Base-by-base conservation (phyloP, 2,329 filamentous ascomycete species). In the Colletotrichum sublineola region DNA sequence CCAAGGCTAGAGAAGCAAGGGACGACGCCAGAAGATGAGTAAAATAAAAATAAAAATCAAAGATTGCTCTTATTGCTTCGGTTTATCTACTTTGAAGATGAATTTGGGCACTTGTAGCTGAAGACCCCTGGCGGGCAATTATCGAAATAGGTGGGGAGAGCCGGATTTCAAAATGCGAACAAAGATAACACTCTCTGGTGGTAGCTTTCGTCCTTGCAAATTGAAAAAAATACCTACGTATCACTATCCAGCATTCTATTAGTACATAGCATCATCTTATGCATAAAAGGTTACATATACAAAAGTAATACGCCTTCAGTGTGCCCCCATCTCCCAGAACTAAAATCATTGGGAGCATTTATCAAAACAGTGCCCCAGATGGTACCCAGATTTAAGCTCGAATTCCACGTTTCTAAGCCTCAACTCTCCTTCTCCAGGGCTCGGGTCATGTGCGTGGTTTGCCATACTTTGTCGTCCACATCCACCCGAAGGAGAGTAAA, bases 371-470 rank as follows among this genome's bases (percentile, higher is more conserved):
- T 29, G 24, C 12, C 24, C 24, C 18, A 5, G 24, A 20, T 4
- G 15, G 6, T 15, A 53, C 15, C 29, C 50, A 8, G 6, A 3
- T 8, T 7, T 7, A 6, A 38, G 6, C 8, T 20, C 53, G 8
- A 11, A 8, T 11, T 4, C 6, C 33, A 7, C 20, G 4, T 14
- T 20, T 24, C 6, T 5, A n/a, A 24, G 36, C 9, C 12, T 5
- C 20, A 15, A 15, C 20, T 40, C 53, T 40, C 38, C 15, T 15
- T n/a, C 20, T 36, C 29, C 11, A 63, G 6, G 7, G 33, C 12
- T 6, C 44, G 44, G 12, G 38, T 70, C 78, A 79, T 79, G 33
- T 79, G 78, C 18, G 75, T 79, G 0, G 78, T 79, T 11, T 73
- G 74, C 78, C 77, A 79, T 1, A 77, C 61, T 1, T 73, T 68